Evolutionary conservation across 1,284 basidiomycete species (phyloP), one percentile per base, ranked within the genome.

Genomic region (Sporisorium reilianum): DNA sequence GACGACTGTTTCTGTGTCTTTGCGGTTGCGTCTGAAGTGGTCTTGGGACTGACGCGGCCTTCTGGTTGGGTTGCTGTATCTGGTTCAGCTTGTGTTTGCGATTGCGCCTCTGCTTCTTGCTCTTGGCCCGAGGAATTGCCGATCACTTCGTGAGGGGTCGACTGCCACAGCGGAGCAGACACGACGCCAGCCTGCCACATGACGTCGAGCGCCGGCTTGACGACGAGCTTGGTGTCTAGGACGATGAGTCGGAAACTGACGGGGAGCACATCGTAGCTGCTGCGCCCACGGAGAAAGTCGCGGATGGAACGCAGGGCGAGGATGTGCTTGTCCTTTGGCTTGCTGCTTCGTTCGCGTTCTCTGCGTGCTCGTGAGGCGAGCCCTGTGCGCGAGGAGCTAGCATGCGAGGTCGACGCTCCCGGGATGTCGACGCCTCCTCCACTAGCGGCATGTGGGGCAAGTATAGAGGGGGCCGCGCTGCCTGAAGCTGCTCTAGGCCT

Each of bases 181-280:
- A 99, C 96, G 61, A 99, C 95, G n/a, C 76, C 80, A 6, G 83
- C 80, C 65, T 83, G 82, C 75, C 77, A 83, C 82, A 84, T 84
- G 69, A 84, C 80, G 8, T 84, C 83, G 14, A 84, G 64, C 14
- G 83, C 83, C 0, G 83, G 79, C 57, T 79, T 79, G 49, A 84
- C 79, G 6, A 81, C 79, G 25, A 84, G 77, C 46, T 82, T 79
- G 9, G 81, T 84, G 86, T 99, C 97, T 57, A 99, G 90, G 20
- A 98, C 94, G 82, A 99, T 97, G 78, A 99, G 88, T 75, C 97
- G 89, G 86, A 96, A 99, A 86, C 91, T 93, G 86, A 97, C 93
- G 18, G 95, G 95, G 78, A 97, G 95, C 26, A 95, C 94, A 85
- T 98, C 95, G 87, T 98, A 98, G 71, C 91, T 91, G 40, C 91